Conservation (phyloP, 768 basidiomycete species). For the Hydnum rufescens region DNA sequence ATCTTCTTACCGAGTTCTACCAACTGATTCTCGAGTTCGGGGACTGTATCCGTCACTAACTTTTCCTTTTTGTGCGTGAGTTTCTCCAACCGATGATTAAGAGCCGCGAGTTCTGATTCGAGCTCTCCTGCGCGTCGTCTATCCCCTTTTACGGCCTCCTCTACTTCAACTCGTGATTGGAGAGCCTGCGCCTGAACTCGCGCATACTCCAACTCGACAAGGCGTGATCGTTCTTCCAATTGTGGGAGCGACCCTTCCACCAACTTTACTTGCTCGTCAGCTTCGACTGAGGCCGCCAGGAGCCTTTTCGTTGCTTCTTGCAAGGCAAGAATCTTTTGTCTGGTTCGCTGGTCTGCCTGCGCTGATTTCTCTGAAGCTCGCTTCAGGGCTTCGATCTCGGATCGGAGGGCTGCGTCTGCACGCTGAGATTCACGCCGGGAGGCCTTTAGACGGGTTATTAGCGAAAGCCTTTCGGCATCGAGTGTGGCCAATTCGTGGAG, state of each 20-base stretch:
- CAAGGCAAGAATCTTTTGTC: conserved; percentile 70
- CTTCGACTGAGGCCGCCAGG: conserved; percentile 30
- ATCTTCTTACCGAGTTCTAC: conserved; percentile 40
- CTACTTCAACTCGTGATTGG: conserved; percentile 23
- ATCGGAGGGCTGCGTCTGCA: conserved; percentile 56
- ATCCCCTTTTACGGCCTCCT: conserved; percentile 29
- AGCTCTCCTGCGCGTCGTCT: conserved; percentile 35
- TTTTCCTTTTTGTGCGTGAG: conserved; percentile 44
- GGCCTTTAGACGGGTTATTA: conserved; percentile 52
- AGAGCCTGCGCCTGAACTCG: conserved; percentile 17
- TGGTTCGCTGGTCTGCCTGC: conserved; percentile 54
- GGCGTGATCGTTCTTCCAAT: conserved; percentile 14
- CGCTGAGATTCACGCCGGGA: conserved; percentile 68
- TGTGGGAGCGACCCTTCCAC: conserved; percentile 4
- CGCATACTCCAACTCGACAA: conserved; percentile 20
- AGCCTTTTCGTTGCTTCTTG: conserved; percentile 79
- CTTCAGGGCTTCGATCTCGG: conserved; percentile 70
- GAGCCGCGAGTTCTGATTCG: conserved; percentile 34
- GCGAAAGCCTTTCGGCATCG: conserved; percentile 43
- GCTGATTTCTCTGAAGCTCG: conserved; percentile 65
- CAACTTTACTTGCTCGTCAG: conserved; percentile 22
- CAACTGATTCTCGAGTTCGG: conserved; percentile 50
- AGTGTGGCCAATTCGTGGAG: conserved; percentile 44
- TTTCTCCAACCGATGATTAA: conserved; percentile 47
- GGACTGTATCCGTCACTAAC: conserved; percentile 35